Percentiles rank a stretch among this genome's conserved stretches.
phyloP scores from a whole-genome alignment of 352 stramenopile genomes.

The Phytophthora citrophthora region DNA sequence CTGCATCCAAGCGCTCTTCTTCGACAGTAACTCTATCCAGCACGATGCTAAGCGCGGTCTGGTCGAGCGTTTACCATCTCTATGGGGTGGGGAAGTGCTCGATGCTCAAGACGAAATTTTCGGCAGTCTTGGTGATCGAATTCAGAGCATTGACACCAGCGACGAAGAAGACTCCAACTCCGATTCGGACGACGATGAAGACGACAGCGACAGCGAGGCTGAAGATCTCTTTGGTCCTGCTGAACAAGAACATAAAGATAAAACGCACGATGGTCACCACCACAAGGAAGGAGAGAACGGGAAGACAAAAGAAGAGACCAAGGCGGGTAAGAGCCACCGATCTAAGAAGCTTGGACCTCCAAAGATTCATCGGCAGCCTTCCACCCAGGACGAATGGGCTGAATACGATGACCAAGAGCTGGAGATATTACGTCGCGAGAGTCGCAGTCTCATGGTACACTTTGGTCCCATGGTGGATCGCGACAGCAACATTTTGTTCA shows the following conservation, averaged over 20 bases:
- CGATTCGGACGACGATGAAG: conserved; percentile 53
- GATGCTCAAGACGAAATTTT: conserved; percentile 74
- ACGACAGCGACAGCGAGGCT: conserved; percentile 39
- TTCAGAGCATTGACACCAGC: conserved; percentile 49
- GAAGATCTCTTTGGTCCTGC: conserved; percentile 40
- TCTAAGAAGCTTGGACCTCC: conserved; percentile 6
- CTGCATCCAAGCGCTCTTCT: conserved; percentile 76
- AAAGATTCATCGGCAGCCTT: conserved; percentile 31
- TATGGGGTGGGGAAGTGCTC: conserved; percentile 72
- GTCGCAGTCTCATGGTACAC: conserved; percentile 60
- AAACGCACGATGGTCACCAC: not conserved
- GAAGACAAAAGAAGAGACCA: conserved; percentile 6
- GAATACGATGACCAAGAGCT: conserved; percentile 72
- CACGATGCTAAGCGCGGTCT: conserved; percentile 78
- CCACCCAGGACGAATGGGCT: conserved; percentile 65
- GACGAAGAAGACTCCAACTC: conserved; percentile 49
- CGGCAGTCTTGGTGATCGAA: conserved; percentile 41
- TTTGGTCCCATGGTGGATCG: conserved; percentile 76
- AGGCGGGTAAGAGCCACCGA: conserved; percentile 23
- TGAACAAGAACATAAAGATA: conserved; percentile 5
- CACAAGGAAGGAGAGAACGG: conserved; percentile 13
- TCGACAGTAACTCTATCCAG: conserved; percentile 85
- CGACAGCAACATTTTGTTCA: conserved; percentile 68
- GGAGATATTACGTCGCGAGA: conserved; percentile 67
- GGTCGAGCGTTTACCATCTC: conserved; percentile 71